Base-by-base conservation (phyloP, 768 basidiomycete species). In the Amylocystis lapponica region DNA sequence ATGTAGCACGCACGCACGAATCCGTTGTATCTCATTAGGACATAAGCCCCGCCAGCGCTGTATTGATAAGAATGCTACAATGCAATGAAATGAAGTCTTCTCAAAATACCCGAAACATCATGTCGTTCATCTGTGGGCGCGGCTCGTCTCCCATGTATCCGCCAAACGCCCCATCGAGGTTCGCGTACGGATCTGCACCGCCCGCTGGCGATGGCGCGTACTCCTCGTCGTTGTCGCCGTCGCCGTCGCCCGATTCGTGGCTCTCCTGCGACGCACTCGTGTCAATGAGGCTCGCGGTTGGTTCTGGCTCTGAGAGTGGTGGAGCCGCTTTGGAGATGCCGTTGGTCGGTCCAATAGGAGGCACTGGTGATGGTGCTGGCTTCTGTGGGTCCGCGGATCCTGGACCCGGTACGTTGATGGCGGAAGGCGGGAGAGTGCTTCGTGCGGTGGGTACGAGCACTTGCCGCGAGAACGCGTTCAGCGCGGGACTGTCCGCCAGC, bases 401-500 rank as follows among this genome's bases (percentile, higher is more conserved):
- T 16, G 83, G 83, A 1, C 84, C 85, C 5, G 76, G 50, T 3
- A 89, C 68, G 34, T 64, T 66, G 39, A 87, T 63, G 17, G 62
- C 51, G 2, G 58, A 32, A 2, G 68, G 53, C 2, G 55, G 47
- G 2, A 76, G 75, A 46, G 69, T 69, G 6, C 69, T 62, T 23
- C 79, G 77, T 31, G 76, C 58, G 14, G 84, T 60, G 5, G 83
- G 74, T 16, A 89, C 74, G 10, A 89, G 72, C 27, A 80, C 81
- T 35, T 79, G 73, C 43, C 83, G 76, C 1, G 91, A 94, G 47
- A 86, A 76, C 0, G 79, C 58, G 58, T 97, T 96, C 33, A 97
- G 70, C 2, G 94, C 94, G 12, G 92, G 90, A 36, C 87, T 93
- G 63, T 97, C 94, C 39, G 69, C 63, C 43, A 97, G 70, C 20